phyloP scores from a whole-genome alignment of 73 alveolate species.

The Loxodes magnus region DNA sequence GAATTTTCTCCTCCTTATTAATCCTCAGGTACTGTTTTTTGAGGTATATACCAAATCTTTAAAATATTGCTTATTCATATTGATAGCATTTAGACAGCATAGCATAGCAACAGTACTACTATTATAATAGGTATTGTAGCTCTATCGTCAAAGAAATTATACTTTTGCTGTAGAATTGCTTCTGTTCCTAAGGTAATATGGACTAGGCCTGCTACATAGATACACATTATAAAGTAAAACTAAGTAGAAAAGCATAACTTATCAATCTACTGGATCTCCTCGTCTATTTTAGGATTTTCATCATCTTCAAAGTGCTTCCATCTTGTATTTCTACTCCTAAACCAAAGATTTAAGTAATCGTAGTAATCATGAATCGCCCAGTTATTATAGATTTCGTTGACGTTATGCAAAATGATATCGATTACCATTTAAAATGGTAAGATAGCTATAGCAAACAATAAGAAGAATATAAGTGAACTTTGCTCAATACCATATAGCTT shows the following conservation, averaged over 20 bases:
- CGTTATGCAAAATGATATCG: slow-evolving; percentile 64
- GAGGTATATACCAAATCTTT: slow-evolving; percentile 57
- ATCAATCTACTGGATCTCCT: slow-evolving; percentile 29
- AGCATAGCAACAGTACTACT: slow-evolving; percentile 29
- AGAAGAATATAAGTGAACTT: slow-evolving; percentile 51
- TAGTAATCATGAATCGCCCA: slow-evolving; percentile 69
- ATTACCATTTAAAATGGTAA: slow-evolving; percentile 62
- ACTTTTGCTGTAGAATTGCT: slow-evolving; percentile 43
- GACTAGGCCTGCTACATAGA: slow-evolving; percentile 53
- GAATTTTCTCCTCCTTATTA: slow-evolving; percentile 4
- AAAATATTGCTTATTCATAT: slow-evolving; percentile 26
- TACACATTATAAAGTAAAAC: slow-evolving; percentile 55
- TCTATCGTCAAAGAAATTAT: slow-evolving; percentile 62
- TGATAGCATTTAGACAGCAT: slow-evolving; percentile 21
- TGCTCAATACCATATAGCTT: slow-evolving; percentile 53
- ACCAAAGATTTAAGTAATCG: slow-evolving; percentile 57
- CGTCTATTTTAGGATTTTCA: slow-evolving; percentile 39
- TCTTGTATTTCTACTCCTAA: slow-evolving; percentile 46
- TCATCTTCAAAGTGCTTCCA: slow-evolving; percentile 66
- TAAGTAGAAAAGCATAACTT: slow-evolving; percentile 75
- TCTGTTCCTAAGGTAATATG: slow-evolving; percentile 48
- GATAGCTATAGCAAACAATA: slow-evolving; percentile 56
- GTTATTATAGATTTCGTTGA: slow-evolving; percentile 46
- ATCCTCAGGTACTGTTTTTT: slow-evolving; percentile 20
- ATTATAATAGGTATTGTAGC: slow-evolving; percentile 47